phyloP scores from a whole-genome alignment of 1,139 yeast genomes.

The Kurtzmaniella quercitrusa region DNA sequence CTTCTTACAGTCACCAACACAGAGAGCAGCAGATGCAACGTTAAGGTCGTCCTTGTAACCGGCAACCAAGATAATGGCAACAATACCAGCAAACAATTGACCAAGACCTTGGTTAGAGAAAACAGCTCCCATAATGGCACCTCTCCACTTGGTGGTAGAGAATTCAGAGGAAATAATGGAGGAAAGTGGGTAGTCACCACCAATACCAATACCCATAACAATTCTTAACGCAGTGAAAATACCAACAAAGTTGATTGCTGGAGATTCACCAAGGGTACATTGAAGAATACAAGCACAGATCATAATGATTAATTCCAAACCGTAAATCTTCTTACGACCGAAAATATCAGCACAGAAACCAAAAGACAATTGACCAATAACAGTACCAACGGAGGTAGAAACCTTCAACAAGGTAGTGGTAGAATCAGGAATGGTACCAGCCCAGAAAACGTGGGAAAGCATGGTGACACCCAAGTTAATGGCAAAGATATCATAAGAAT shows the following conservation, averaged over 20 bases:
- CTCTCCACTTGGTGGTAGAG: constrained; percentile 91
- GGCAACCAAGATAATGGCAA: constrained; percentile 66
- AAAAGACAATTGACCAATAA: constrained; percentile 83
- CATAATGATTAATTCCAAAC: constrained; percentile 81
- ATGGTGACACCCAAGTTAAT: constrained; percentile 76
- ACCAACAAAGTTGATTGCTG: constrained; percentile 70
- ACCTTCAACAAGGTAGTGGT: constrained; percentile 75
- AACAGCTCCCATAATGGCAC: constrained; percentile 92
- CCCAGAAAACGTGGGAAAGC: constrained; percentile 77
- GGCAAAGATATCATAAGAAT: constrained; percentile 88
- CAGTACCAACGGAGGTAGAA: constrained; percentile 91
- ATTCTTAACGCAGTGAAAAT: constrained; percentile 73
- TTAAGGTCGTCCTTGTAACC: constrained; percentile 62
- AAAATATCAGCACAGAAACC: constrained; percentile 80
- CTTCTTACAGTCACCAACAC: constrained; percentile 60
- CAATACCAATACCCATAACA: constrained; percentile 93
- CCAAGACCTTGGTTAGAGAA: constrained; percentile 94
- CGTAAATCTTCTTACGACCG: constrained; percentile 87
- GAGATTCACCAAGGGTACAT: constrained; percentile 64
- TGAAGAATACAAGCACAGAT: constrained; percentile 76
- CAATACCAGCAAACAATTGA: constrained; percentile 80
- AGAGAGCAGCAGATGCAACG: constrained; percentile 48
- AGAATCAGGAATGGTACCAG: constrained; percentile 57
- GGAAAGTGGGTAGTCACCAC: constrained; percentile 98
- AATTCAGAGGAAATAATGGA: constrained; percentile 88